Percentiles rank a stretch among this genome's conserved stretches.
phyloP scores from a whole-genome alignment of 2,329 filamentous ascomycete species.

The Paraphoma sp. region DNA sequence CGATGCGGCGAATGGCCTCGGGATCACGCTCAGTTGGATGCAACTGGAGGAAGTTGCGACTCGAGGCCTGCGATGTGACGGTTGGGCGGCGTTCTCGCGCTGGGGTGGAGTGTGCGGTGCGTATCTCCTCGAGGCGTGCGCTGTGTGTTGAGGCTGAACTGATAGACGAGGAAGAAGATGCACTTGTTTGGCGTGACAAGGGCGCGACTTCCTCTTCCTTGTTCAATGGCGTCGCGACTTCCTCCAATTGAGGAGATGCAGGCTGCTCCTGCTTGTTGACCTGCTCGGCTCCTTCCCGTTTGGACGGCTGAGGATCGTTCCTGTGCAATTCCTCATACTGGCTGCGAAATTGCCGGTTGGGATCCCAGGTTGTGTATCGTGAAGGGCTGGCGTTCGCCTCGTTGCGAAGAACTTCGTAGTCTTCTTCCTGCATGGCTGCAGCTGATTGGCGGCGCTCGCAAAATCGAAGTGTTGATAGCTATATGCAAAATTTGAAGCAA shows the following conservation, averaged over 20 bases:
- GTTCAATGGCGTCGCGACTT: conserved; percentile 13
- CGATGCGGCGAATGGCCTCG: conserved; percentile 73
- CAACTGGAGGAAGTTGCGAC: conserved; percentile 28
- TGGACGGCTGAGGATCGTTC: conserved; percentile 22
- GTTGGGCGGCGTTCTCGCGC: conserved; percentile 24
- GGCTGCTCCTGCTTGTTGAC: conserved; percentile 13
- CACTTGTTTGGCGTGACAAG: conserved; percentile 29
- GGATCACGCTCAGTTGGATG: conserved; percentile 67
- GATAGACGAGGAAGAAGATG: conserved; percentile 26
- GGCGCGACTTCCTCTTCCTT: conserved; percentile 28
- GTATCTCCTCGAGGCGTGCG: conserved; percentile 36
- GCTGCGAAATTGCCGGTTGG: conserved; percentile 30
- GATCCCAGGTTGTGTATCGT: conserved; percentile 38
- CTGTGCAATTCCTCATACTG: conserved; percentile 31
- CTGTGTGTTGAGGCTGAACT: conserved; percentile 19
- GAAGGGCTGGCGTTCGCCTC: conserved; percentile 36
- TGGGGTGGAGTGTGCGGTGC: conserved; percentile 29
- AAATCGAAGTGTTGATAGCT: not conserved
- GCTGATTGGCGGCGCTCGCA: not conserved
- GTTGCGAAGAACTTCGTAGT: conserved; percentile 35
- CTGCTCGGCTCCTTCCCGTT: conserved; percentile 7
- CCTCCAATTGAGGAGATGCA: not conserved
- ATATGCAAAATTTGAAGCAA: not conserved
- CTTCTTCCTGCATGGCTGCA: conserved; percentile 39
- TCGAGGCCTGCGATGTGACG: conserved; percentile 24